Evolutionary conservation across 139 green algal genomes (phyloP).

Genomic region (Chlorella sp.): DNA sequence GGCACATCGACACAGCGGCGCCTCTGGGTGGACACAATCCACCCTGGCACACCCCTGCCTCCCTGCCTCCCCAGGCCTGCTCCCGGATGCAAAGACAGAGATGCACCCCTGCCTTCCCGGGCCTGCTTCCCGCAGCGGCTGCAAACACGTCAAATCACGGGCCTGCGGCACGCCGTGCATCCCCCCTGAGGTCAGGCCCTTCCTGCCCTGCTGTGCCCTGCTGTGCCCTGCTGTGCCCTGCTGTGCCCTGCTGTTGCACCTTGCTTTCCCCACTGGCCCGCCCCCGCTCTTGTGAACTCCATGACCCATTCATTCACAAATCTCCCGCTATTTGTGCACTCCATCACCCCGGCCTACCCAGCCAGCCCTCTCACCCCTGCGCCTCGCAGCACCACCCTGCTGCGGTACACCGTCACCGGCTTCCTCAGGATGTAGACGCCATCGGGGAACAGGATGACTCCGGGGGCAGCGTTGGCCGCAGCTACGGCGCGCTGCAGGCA

Average conservation of each 20-base stretch:
- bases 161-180: background rate
- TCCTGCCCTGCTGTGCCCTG: too few relatives aligned
- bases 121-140: too few relatives aligned
- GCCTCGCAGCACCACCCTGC: background rate
- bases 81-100: background rate
- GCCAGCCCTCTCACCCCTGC: slow-evolving; percentile 8
- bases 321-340: too few relatives aligned
- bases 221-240: background rate
- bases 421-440: background rate
- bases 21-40: background rate
- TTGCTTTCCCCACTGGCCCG: too few relatives aligned
- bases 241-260: background rate
- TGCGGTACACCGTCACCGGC: background rate
- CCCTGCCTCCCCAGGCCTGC: background rate
- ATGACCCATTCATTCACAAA: too few relatives aligned
- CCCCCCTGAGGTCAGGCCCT: background rate
- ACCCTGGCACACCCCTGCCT: background rate
- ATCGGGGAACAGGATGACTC: background rate
- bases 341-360: too few relatives aligned
- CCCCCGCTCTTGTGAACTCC: too few relatives aligned
- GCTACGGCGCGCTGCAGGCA: background rate
- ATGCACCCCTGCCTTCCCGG: too few relatives aligned
- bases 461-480: background rate
- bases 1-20: too few relatives aligned
- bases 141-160: too few relatives aligned